Conservation (phyloP, 2,329 filamentous ascomycete genomes). For the Macrophomina tecta region DNA sequence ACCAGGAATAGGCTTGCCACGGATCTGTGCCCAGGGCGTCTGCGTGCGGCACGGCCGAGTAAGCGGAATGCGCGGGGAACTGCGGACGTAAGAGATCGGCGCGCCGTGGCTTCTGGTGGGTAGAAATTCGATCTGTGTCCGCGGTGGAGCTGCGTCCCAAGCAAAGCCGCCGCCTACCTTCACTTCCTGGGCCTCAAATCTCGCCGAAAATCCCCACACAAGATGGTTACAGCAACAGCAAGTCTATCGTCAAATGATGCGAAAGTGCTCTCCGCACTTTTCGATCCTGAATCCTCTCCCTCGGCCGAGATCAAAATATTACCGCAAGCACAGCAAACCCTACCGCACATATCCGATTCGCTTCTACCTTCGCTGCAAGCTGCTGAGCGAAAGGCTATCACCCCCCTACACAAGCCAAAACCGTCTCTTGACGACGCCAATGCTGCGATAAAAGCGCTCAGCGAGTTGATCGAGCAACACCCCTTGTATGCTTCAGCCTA, state of each 20-base stretch:
- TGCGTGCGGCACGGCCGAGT: not conserved
- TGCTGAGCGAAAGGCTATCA: slow-evolving; percentile 48
- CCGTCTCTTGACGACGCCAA: slow-evolving; percentile 31
- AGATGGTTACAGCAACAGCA: slow-evolving; percentile 49
- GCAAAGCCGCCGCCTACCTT: slow-evolving; percentile 13
- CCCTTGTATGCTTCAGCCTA: slow-evolving; percentile 74
- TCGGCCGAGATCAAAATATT: slow-evolving; percentile 58
- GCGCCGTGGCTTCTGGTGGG: not conserved
- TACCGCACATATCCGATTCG: slow-evolving; percentile 47
- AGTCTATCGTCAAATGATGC: slow-evolving; percentile 44
- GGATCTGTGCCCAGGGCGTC: slow-evolving; percentile 9
- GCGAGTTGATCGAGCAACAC: slow-evolving; percentile 61
- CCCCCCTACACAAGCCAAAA: slow-evolving; percentile 47
- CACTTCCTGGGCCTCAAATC: not conserved
- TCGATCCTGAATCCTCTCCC: slow-evolving; percentile 54
- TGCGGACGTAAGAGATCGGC: slow-evolving; percentile 5
- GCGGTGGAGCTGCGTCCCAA: not conserved
- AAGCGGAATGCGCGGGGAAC: slow-evolving; percentile 13
- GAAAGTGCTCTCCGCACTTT: slow-evolving; percentile 46
- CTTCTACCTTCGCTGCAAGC: slow-evolving; percentile 48
- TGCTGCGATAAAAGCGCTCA: slow-evolving; percentile 52
- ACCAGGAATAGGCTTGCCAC: slow-evolving; percentile 9
- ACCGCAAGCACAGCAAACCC: slow-evolving; percentile 41
- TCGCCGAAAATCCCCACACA: not conserved
- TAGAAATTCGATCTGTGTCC: slow-evolving; percentile 2